Percentiles rank a stretch among this genome's conserved stretches.
Conservation (phyloP, 1,284 basidiomycete species). For the Peniophora sp. region DNA sequence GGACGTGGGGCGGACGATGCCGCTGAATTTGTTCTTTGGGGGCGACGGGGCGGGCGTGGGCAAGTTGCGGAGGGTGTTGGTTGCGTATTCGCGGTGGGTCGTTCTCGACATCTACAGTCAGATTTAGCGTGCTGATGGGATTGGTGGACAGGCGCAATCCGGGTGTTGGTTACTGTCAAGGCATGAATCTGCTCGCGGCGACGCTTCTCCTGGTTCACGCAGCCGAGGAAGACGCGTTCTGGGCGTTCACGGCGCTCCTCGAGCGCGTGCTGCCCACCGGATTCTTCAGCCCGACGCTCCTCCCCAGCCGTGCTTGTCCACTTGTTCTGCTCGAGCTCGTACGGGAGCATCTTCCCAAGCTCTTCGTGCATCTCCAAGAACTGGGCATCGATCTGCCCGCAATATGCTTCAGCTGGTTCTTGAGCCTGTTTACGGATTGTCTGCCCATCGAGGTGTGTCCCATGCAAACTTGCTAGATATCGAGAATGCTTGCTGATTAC, state of each 20-base stretch:
- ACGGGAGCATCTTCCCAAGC: conserved; percentile 66
- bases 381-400: conserved; percentile 88
- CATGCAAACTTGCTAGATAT: background rate
- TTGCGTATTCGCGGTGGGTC: conserved; percentile 83
- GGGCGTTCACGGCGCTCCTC: conserved; percentile 87
- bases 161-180: conserved; percentile 82
- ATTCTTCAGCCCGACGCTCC: conserved; percentile 77
- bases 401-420: conserved; percentile 97
- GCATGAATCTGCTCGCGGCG: conserved; percentile 94
- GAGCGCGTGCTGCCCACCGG: conserved; percentile 78
- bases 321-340: conserved; percentile 87
- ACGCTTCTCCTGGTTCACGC: conserved; percentile 90
- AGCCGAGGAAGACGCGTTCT: conserved; percentile 95
- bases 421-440: conserved; percentile 94
- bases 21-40: conserved; percentile 94
- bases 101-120: conserved; percentile 6
- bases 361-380: conserved; percentile 68
- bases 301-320: conserved; percentile 91
- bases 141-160: conserved; percentile 62
- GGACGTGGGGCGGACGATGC: conserved; percentile 91
- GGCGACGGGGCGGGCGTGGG: conserved; percentile 90
- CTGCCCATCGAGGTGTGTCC: conserved; percentile 82
- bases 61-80: conserved; percentile 84
- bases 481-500: conserved; percentile 5
- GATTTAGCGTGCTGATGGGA: too few species aligned